These are phyloP conservation scores for Aureobasidium musti DNA, from an alignment of 2,329 filamentous ascomycete species.

Conservation along the genomic window DNA sequence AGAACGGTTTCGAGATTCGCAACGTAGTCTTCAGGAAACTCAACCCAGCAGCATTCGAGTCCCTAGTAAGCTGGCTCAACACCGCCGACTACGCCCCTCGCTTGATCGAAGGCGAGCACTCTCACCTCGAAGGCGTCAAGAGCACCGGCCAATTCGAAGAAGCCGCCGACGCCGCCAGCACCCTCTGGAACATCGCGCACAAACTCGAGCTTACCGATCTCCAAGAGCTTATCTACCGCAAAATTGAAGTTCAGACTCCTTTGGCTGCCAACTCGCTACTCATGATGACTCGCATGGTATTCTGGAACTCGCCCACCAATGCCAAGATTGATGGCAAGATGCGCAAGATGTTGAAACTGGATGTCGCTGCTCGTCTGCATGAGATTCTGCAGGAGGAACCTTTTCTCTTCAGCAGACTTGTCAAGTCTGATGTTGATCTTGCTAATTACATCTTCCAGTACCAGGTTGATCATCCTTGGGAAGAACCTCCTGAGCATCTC, in stretches of 20 bases:
- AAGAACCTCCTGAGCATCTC: neutral
- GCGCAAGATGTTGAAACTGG: neutral
- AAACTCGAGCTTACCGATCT: neutral
- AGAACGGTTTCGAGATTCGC: neutral
- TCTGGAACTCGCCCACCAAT: neutral
- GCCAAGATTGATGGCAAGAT: conserved; percentile 16
- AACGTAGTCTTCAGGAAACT: neutral
- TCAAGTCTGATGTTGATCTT: conserved; percentile 4
- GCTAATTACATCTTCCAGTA: neutral
- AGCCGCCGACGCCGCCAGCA: conserved; percentile 2
- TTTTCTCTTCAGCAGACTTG: neutral
- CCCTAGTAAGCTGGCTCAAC: neutral
- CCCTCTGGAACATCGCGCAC: conserved; percentile 14
- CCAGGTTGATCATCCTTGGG: neutral
- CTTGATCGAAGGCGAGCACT: neutral
- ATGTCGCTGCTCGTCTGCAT: neutral
- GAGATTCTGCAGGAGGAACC: conserved; percentile 2
- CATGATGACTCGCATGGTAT: conserved; percentile 11
- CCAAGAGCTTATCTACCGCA: conserved; percentile 21
- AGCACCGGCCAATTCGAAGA: conserved; percentile 12
- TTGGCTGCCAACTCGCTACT: conserved; percentile 5
- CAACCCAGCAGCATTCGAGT: neutral
- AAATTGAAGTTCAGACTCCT: conserved; percentile 11
- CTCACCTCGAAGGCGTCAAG: conserved; percentile 12
- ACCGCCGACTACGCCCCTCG: conserved; percentile 16